A percentile compares a stretch with the other conserved stretches of the same genome.
Evolutionary conservation across 2,329 filamentous ascomycete genomes (phyloP).

Genomic region (Ampelomyces quisqualis): DNA sequence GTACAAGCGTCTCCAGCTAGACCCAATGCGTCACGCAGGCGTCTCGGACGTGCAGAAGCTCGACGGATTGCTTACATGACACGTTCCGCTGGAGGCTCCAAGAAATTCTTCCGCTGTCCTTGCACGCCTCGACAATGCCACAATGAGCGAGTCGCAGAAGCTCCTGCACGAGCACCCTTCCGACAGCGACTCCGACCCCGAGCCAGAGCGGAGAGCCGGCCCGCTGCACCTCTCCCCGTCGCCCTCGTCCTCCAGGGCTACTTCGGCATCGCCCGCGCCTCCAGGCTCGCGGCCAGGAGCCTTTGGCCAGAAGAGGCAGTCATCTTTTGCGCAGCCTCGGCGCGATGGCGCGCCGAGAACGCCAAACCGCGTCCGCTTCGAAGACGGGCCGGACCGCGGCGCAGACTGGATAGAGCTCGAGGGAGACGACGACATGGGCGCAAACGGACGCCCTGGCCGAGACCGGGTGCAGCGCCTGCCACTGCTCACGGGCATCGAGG

Average conservation of each 20-base stretch:
- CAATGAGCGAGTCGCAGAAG: slow-evolving; percentile 44
- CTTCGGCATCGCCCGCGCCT: slow-evolving; percentile 33
- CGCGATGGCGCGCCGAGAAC: slow-evolving; percentile 60
- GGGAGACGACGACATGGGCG: slow-evolving; percentile 61
- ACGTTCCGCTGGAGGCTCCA: background rate
- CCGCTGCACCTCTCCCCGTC: slow-evolving; percentile 30
- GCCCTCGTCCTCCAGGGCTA: slow-evolving; percentile 29
- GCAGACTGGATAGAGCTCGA: slow-evolving; percentile 54
- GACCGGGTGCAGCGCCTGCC: slow-evolving; percentile 60
- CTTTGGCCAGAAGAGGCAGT: slow-evolving; percentile 38
- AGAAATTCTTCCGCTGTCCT: slow-evolving; percentile 1
- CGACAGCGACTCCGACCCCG: slow-evolving; percentile 34
- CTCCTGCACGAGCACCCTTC: slow-evolving; percentile 40
- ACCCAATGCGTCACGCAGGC: slow-evolving; percentile 7
- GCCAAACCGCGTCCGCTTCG: slow-evolving; percentile 73
- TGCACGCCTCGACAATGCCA: slow-evolving; percentile 34
- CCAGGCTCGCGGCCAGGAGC: slow-evolving; percentile 29
- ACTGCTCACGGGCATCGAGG: slow-evolving; percentile 79
- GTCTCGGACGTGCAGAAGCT: slow-evolving; percentile 8
- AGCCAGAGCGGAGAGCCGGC: slow-evolving; percentile 16
- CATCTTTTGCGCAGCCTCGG: slow-evolving; percentile 51
- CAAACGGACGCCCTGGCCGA: slow-evolving; percentile 40
- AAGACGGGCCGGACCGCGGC: slow-evolving; percentile 43
- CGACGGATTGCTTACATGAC: slow-evolving; percentile 6
- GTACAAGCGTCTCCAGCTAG: slow-evolving; percentile 2